Base-by-base conservation (phyloP, 306 rosid genomes). In the Trichosanthes truncata region DNA sequence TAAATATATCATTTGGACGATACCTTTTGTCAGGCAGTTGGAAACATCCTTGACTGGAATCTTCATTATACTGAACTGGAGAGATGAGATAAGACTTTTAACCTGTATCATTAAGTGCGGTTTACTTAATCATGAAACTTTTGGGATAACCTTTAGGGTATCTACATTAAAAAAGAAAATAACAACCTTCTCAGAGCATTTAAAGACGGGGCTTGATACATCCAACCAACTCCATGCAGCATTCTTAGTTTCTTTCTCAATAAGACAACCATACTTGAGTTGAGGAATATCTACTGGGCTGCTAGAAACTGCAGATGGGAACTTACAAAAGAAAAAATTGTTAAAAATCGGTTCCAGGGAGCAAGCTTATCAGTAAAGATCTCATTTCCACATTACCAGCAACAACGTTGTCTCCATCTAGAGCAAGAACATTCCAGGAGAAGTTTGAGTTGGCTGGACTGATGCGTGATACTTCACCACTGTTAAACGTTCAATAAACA, bases 201-300 rank as follows among this genome's bases (percentile, higher is more conserved):
- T 87, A 56, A 61, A 87, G 69, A 85, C 69, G 51, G 95, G 89
- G 80, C 84, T 86, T 59, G 91, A 83, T 77, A 89, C 85, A 83
- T 89, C 85, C 80, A 85, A 80, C 98, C 97, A 94, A 80, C 79
- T 90, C 98, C 98, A 91, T 73, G 81, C 81, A 36, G 76, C 84
- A 68, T 76, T 77, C 79, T 85, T 80, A 83, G 80, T 81, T 81
- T 82, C 84, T 81, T 83, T 89, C 85, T 87, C 83, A 86, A 79
- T 85, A 84, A 83, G 82, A 83, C 81, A 73, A 73, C 97, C 97
- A 45, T 88, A 94, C 84, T 87, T 94, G 89, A 94, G 79, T 83
- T 88, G 89, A 79, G 98, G 99, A 81, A 95, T 77, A 80, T 93
- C 89, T 61, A 93, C 92, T 36, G 93, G 97, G 85, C 97, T 91